phyloP scores from a whole-genome alignment of 345 rosid genomes.

The Eucalyptus marginata region DNA sequence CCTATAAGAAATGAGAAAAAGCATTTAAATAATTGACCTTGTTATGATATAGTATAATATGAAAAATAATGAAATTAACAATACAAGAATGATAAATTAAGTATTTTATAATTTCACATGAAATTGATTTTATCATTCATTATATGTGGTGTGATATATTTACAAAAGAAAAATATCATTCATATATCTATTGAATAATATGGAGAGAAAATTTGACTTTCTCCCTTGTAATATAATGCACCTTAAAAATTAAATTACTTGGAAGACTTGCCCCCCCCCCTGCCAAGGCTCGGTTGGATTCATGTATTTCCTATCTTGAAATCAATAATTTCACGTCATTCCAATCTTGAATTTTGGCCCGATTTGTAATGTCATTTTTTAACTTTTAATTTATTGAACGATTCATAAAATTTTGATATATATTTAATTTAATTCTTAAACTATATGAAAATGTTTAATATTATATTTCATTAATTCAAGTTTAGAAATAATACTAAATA shows the following conservation, averaged over 20 bases:
- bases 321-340: fast-evolving
- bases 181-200: not conserved
- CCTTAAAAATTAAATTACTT: not conserved
- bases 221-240: not conserved
- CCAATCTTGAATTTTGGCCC: too few species aligned
- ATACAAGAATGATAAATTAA: too few species aligned
- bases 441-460: fast-evolving
- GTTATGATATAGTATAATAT: not conserved
- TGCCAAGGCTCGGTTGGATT: not conserved
- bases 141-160: too few species aligned
- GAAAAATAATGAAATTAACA: not conserved
- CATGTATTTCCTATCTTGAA: too few species aligned
- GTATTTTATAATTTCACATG: not conserved
- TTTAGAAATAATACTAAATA: fast-evolving
- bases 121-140: too few species aligned
- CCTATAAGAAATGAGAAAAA: too few species aligned
- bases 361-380: too few species aligned
- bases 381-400: fast-evolving
- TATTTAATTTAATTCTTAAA: fast-evolving
- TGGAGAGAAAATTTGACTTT: not conserved
- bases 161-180: not conserved
- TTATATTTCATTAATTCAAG: too few species aligned
- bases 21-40: not conserved
- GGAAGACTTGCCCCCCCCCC: not conserved
- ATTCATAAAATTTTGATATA: fast-evolving